Evolutionary conservation across 2,329 filamentous ascomycete genomes (phyloP).

Genomic region (Cladophialophora chaetospira): DNA sequence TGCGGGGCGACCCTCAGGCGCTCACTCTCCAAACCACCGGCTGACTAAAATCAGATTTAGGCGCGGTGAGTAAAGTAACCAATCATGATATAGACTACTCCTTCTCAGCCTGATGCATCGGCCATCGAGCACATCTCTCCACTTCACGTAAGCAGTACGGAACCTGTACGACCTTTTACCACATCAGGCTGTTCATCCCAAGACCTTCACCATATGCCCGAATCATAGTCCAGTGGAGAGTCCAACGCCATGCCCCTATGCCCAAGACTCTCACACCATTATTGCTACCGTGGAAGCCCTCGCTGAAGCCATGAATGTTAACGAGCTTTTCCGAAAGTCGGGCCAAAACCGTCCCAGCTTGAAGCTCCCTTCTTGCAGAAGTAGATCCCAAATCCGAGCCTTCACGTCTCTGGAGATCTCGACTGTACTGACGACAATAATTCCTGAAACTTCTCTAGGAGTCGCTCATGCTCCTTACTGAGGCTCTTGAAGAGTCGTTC

Average conservation of each 20-base stretch:
- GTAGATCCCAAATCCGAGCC: too few relatives aligned
- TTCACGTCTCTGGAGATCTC: not conserved
- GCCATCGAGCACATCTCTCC: not conserved
- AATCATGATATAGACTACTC: not conserved
- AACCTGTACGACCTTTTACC: conserved; percentile 2
- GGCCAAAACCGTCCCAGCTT: not conserved
- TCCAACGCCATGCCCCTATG: too few relatives aligned
- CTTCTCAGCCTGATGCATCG: not conserved
- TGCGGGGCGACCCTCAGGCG: not conserved
- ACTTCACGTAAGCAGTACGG: not conserved
- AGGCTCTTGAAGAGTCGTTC: conserved; percentile 16
- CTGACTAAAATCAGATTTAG: too few relatives aligned
- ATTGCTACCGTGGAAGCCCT: too few relatives aligned
- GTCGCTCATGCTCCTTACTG: conserved; percentile 11
- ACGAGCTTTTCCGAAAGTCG: not conserved
- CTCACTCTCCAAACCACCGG: too few relatives aligned
- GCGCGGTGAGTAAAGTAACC: too few relatives aligned
- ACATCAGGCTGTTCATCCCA: not conserved
- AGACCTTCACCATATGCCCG: not conserved
- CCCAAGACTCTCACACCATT: too few relatives aligned
- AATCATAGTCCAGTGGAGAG: not conserved
- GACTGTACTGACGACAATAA: conserved; percentile 1
- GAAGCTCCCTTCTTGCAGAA: too few relatives aligned
- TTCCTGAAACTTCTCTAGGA: conserved; percentile 8
- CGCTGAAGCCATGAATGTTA: not conserved